Evolutionary conservation across 225 moss, liverwort and hornwort species (phyloP).

Genomic region (Lunularia cruciata): DNA sequence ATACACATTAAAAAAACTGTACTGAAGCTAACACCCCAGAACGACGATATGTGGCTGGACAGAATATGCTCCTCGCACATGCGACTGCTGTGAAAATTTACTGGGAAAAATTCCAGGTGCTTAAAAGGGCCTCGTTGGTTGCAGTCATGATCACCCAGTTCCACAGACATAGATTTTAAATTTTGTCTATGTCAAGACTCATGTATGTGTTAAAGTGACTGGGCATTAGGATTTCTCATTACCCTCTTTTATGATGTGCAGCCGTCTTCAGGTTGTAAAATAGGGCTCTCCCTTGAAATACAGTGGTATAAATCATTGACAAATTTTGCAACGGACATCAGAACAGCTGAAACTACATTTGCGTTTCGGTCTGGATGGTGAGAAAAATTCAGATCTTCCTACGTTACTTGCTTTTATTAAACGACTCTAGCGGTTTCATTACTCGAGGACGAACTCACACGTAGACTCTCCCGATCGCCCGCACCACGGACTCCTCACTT

Average conservation of each 20-base stretch:
- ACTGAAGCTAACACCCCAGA: slow-evolving; percentile 48
- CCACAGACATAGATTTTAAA: too few species aligned
- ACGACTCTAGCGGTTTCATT: too few species aligned
- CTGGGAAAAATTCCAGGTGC: slow-evolving; percentile 56
- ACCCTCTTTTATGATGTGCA: slow-evolving; percentile 6
- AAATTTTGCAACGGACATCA: slow-evolving; percentile 50
- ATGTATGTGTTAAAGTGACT: not conserved
- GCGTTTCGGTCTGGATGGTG: slow-evolving; percentile 40
- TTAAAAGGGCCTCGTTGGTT: not conserved
- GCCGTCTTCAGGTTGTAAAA: slow-evolving; percentile 31
- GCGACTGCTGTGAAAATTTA: slow-evolving; percentile 51
- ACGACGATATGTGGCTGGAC: slow-evolving; percentile 30
- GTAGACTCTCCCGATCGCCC: too few species aligned
- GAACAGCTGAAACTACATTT: slow-evolving; percentile 48
- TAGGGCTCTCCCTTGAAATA: slow-evolving; percentile 53
- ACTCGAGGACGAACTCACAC: too few species aligned
- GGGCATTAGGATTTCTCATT: not conserved
- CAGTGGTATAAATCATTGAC: slow-evolving; percentile 62
- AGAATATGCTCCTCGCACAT: slow-evolving; percentile 71
- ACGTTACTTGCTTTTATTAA: too few species aligned
- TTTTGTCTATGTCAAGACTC: too few species aligned
- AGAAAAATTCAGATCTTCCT: not conserved
- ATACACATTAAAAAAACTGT: slow-evolving; percentile 22
- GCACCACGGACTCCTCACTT: too few species aligned
- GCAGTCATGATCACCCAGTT: too few species aligned